These are phyloP conservation scores for Penicillium capsulatum DNA, from an alignment of 2,329 filamentous ascomycete species.

Conservation along the genomic window DNA sequence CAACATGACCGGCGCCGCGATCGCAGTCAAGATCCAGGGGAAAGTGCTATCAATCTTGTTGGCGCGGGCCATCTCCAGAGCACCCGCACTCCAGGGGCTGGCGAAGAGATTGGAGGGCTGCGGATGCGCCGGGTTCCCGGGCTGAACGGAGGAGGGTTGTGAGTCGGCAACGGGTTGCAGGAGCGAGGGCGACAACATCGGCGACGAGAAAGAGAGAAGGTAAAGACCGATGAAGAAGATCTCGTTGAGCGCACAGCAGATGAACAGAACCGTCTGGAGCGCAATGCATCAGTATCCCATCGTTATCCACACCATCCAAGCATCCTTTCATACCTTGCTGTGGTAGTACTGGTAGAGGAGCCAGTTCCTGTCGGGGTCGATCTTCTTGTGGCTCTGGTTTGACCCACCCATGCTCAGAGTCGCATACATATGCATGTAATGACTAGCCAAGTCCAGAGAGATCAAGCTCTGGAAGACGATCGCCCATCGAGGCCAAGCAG, in stretches of 20 bases:
- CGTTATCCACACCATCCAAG: slow-evolving; percentile 2
- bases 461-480: slow-evolving; percentile 94
- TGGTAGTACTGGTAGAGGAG: slow-evolving; percentile 94
- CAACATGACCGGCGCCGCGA: slow-evolving; percentile 82
- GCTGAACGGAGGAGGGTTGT: slow-evolving; percentile 53
- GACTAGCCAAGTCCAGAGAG: slow-evolving; percentile 85
- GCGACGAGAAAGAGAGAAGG: slow-evolving; percentile 93
- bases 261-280: slow-evolving; percentile 76
- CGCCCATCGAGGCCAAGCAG: slow-evolving; percentile 89
- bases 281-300: slow-evolving; percentile 5
- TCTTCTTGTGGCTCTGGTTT: slow-evolving; percentile 82
- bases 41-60: slow-evolving; percentile 82
- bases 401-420: slow-evolving; percentile 82
- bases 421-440: slow-evolving; percentile 99
- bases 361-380: slow-evolving; percentile 82
- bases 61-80: slow-evolving; percentile 84
- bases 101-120: slow-evolving; percentile 72
- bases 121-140: slow-evolving; percentile 64
- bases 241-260: slow-evolving; percentile 87
- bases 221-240: slow-evolving; percentile 98
- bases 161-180: slow-evolving; percentile 57
- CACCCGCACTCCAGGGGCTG: slow-evolving; percentile 86
- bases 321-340: slow-evolving; percentile 66
- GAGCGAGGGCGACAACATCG: slow-evolving; percentile 79
- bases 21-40: slow-evolving; percentile 74